These are phyloP conservation scores for Chenopodium formosanum DNA, from an alignment of 148 eudicot species.

Conservation along the genomic window DNA sequence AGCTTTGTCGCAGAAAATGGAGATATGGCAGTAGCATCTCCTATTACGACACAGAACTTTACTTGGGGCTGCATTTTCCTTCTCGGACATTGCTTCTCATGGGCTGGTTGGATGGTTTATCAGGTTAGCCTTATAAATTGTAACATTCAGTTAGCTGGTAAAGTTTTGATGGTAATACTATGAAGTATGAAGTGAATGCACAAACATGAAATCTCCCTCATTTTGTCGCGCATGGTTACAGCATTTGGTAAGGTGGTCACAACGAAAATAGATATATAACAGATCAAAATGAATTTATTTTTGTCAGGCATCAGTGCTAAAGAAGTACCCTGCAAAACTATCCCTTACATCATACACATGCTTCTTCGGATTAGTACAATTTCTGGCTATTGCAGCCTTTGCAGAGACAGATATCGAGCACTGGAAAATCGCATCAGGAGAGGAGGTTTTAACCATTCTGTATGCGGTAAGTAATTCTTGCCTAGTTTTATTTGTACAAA, in stretches of 20 bases:
- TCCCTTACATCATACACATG: constrained; percentile 75
- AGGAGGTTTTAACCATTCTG: constrained; percentile 59
- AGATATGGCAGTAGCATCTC: neutral
- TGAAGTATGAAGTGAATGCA: neutral
- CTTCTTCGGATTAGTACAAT: constrained; percentile 74
- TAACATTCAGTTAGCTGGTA: too few species aligned
- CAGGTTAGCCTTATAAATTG: constrained; percentile 36
- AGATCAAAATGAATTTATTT: too few species aligned
- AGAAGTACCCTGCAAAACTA: constrained; percentile 79
- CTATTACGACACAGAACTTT: constrained; percentile 44
- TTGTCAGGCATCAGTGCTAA: constrained; percentile 70
- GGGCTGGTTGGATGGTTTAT: constrained; percentile 91
- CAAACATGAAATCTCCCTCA: neutral
- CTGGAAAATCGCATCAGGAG: constrained; percentile 62
- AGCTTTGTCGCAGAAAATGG: neutral
- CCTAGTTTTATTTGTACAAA: neutral
- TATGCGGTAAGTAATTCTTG: constrained; percentile 49
- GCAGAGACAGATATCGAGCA: constrained; percentile 51
- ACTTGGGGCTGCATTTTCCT: constrained; percentile 72
- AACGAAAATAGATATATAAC: neutral
- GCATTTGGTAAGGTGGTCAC: neutral
- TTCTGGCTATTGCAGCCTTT: constrained; percentile 59
- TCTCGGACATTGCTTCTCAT: constrained; percentile 73
- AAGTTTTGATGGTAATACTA: neutral
- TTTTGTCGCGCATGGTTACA: neutral